phyloP scores from a whole-genome alignment of 345 rosid genomes.

The Arabis hirsuta region DNA sequence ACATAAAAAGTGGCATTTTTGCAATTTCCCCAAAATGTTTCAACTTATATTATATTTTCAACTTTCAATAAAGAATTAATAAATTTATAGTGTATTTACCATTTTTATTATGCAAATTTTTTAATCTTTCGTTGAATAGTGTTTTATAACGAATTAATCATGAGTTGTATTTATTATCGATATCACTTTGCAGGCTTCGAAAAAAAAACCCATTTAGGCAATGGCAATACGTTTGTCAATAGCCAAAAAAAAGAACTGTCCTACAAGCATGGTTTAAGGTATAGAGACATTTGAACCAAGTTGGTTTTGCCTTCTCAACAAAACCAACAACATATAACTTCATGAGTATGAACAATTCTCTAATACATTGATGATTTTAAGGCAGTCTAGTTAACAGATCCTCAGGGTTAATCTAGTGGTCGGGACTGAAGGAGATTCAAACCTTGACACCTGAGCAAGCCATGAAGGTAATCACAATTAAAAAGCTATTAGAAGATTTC shows the following conservation, averaged over 20 bases:
- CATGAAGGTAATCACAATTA: background rate
- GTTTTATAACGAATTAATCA: no score
- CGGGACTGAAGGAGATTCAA: background rate
- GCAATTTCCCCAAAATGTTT: no score
- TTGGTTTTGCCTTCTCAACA: background rate
- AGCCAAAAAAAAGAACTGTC: background rate
- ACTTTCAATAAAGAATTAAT: no score
- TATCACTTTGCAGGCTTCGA: background rate
- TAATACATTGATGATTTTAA: background rate
- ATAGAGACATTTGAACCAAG: background rate
- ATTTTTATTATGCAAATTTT: no score
- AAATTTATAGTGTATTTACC: no score
- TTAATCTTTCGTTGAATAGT: no score
- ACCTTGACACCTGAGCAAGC: background rate
- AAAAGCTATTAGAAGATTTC: background rate
- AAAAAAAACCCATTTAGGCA: constrained; percentile 5
- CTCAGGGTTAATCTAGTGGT: no score
- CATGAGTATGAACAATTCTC: background rate
- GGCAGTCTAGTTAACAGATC: background rate
- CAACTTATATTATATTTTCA: no score
- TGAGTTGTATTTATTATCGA: no score
- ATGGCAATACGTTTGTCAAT: background rate
- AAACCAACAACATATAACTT: background rate
- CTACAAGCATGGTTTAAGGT: background rate
- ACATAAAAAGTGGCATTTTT: no score